Percentiles rank a stretch among this genome's conserved stretches.
phyloP scores from a whole-genome alignment of 23 red algal genomes.

The Gracilaria gracilis region DNA sequence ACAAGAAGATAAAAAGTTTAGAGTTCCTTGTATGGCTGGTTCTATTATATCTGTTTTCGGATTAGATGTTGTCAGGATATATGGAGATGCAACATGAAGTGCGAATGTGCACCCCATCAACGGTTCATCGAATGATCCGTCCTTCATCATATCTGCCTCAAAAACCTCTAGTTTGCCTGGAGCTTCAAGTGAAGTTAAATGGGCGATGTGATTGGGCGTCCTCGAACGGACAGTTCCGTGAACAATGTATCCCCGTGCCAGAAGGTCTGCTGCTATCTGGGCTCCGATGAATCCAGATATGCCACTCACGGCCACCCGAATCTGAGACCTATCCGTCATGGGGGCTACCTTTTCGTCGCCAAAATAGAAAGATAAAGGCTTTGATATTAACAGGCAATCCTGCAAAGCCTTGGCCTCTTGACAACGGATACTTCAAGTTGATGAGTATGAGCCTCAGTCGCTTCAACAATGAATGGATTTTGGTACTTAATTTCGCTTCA shows the following conservation, averaged over 20 bases:
- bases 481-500: too few relatives aligned
- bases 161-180: conserved; percentile 45
- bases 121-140: conserved; percentile 72
- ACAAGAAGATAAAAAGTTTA: conserved; percentile 56
- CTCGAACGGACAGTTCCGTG: conserved; percentile 80
- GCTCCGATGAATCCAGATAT: conserved; percentile 71
- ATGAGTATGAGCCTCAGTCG: too few relatives aligned
- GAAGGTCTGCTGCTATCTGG: conserved; percentile 62
- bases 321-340: conserved; percentile 28
- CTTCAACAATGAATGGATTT: too few relatives aligned
- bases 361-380: too few relatives aligned
- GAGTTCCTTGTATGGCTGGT: conserved; percentile 77
- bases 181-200: conserved; percentile 61
- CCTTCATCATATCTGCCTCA: conserved; percentile 61
- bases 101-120: conserved; percentile 57
- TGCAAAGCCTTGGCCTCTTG: too few relatives aligned
- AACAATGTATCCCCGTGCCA: conserved; percentile 70
- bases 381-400: too few relatives aligned
- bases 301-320: conserved; percentile 69
- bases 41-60: conserved; percentile 64
- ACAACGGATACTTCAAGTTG: too few relatives aligned
- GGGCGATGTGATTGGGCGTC: conserved; percentile 23
- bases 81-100: conserved; percentile 81
- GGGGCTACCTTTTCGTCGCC: not conserved
- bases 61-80: conserved; percentile 29